Evolutionary conservation across 2,329 filamentous ascomycete genomes (phyloP).

Genomic region (Colletotrichum siamense): DNA sequence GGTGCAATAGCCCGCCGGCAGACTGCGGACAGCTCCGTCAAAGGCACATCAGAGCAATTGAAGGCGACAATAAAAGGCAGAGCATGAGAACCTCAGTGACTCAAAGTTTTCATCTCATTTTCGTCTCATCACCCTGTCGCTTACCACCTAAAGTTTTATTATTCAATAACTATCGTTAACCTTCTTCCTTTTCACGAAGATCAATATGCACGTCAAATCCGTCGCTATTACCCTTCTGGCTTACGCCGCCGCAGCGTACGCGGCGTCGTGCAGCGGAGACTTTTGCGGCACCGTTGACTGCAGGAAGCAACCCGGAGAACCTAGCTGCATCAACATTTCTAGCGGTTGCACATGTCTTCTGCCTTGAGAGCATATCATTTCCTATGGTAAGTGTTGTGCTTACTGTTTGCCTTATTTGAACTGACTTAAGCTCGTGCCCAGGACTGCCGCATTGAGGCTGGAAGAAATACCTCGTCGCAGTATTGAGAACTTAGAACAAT

Average conservation of each 20-base stretch:
- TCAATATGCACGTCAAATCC: not conserved
- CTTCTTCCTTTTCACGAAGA: not conserved
- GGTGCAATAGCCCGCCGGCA: not conserved
- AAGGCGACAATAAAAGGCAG: fast-evolving
- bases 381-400: not conserved
- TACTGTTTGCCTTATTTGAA: not conserved
- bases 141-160: not conserved
- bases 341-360: not conserved
- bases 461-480: not conserved
- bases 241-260: not conserved
- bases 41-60: fast-evolving
- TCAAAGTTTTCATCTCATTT: not conserved
- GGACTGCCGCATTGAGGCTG: not conserved
- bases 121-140: not conserved
- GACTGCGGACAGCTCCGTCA: not conserved
- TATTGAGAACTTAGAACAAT: not conserved
- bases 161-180: not conserved
- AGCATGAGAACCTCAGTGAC: not conserved
- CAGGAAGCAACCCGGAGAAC: not conserved
- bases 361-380: not conserved
- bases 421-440: not conserved
- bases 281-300: not conserved
- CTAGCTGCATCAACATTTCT: not conserved
- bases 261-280: not conserved
- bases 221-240: not conserved